Base-by-base conservation (phyloP, 805 yeast genomes). In the Cyberlindnera japonica region DNA sequence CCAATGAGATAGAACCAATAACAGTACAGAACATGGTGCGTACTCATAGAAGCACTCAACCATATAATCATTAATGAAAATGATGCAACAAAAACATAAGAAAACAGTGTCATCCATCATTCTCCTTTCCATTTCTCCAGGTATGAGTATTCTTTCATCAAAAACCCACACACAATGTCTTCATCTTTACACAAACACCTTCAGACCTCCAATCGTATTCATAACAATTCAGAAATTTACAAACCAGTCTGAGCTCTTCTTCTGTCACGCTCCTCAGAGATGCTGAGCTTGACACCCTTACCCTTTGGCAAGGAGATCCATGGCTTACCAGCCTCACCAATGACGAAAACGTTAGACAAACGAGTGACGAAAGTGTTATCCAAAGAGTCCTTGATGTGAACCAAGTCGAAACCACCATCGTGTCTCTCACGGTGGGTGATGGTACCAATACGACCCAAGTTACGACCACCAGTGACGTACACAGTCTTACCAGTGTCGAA, bases 191-290 rank as follows among this genome's bases (percentile, higher is more conserved):
- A 28, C 25, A 96, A 75, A 90, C 28, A 25, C 33, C 28, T 25
- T 25, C 28, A 7, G 96, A 87, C 83, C 88, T 90, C 73, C 89
- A 83, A 73, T 90, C 41, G 29, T 33, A 37, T 19, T 29, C 35
- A 30, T 25, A 37, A 32, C 33, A 29, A 25, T 18, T n/a, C n/a
- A n/a, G n/a, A 23, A 21, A 26, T 38, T 53, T 54, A 54, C 39
- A 47, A 43, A 45, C 51, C 54, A 26, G 38, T 34, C 69, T 78
- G 84, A 67, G 91, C 89, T 76, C 96, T 85, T 76, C 95, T 90
- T 81, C 90, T 81, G 86, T 89, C 96, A 77, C 96, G 88, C 82
- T 89, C 96, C 78, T 89, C 96, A 67, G 96, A 77, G 69, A 89
- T 89, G 63, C 91, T 69, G 68, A 89, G 81, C 81, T 89, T 89